phyloP scores from a whole-genome alignment of 2,329 filamentous ascomycete genomes.

The Ilyonectria robusta region DNA sequence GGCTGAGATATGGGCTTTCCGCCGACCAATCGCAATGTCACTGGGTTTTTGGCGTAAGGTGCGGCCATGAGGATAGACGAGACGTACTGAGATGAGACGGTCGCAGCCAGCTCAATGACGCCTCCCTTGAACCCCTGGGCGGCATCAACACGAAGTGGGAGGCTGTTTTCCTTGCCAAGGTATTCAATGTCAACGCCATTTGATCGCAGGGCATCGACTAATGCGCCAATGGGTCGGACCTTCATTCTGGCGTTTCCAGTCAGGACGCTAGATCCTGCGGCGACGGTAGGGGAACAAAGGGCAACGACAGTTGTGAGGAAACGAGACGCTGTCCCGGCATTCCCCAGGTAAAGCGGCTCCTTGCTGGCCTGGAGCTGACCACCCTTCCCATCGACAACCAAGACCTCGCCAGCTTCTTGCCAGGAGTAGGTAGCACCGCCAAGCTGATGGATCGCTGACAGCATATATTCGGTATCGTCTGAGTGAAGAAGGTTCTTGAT shows the following conservation, averaged over 20 bases:
- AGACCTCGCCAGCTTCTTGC: constrained; percentile 93
- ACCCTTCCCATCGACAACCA: constrained; percentile 92
- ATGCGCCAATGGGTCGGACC: constrained; percentile 89
- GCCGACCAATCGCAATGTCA: constrained; percentile 91
- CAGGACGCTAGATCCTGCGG: constrained; percentile 78
- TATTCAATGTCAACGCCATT: constrained; percentile 94
- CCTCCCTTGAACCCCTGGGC: constrained; percentile 88
- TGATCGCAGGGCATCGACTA: constrained; percentile 88
- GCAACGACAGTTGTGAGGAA: constrained; percentile 95
- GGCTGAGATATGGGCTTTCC: constrained; percentile 97
- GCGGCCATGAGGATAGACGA: constrained; percentile 97
- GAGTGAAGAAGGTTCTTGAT: constrained; percentile 96
- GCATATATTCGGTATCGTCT: constrained; percentile 97
- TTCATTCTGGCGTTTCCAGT: constrained; percentile 98
- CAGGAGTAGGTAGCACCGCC: constrained; percentile 91
- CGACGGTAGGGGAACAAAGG: constrained; percentile 78
- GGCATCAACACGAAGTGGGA: constrained; percentile 87
- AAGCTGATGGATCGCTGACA: constrained; percentile 88
- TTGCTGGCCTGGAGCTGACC: constrained; percentile 83
- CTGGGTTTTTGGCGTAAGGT: constrained; percentile 94
- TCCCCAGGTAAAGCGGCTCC: constrained; percentile 90
- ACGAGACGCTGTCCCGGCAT: constrained; percentile 94
- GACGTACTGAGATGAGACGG: constrained; percentile 98
- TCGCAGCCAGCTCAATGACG: constrained; percentile 91
- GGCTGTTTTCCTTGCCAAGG: constrained; percentile 83